Conservation (phyloP, 2,329 filamentous ascomycete genomes). For the Arthrobotrys sinensis region DNA sequence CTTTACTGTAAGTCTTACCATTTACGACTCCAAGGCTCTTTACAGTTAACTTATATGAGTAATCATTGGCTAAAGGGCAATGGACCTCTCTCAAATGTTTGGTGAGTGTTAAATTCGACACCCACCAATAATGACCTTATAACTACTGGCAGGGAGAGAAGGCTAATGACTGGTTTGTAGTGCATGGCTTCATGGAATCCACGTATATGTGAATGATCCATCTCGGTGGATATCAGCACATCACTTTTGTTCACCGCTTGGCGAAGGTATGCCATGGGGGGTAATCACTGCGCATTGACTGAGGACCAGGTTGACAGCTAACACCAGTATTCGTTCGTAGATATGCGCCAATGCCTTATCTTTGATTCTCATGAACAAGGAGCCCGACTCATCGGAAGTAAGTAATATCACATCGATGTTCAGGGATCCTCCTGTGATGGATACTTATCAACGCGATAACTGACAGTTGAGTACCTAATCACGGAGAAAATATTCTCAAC, state of each 20-base stretch:
- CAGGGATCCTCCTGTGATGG: background rate
- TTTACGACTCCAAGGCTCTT: background rate
- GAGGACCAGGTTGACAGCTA: constrained; percentile 9
- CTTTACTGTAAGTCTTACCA: constrained; percentile 7
- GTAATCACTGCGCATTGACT: background rate
- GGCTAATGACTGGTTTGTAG: constrained; percentile 75
- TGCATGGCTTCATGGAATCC: constrained; percentile 88
- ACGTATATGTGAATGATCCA: constrained; percentile 82
- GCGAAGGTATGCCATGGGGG: constrained; percentile 63
- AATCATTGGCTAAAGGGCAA: constrained; percentile 1
- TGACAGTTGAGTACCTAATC: constrained; percentile 84
- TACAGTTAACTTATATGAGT: background rate
- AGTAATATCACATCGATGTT: background rate
- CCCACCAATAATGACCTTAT: background rate
- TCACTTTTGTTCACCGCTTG: constrained; percentile 87
- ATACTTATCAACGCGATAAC: background rate
- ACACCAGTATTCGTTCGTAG: constrained; percentile 66
- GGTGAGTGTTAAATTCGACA: background rate
- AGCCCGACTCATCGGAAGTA: constrained; percentile 80
- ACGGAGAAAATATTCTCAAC: constrained; percentile 78
- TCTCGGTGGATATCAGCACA: constrained; percentile 80
- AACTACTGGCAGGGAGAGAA: background rate
- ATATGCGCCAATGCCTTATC: constrained; percentile 86
- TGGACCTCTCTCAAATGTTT: constrained; percentile 9
- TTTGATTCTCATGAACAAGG: constrained; percentile 80